Evolutionary conservation across 2,329 filamentous ascomycete genomes (phyloP).

Genomic region (Talaromyces sp.): DNA sequence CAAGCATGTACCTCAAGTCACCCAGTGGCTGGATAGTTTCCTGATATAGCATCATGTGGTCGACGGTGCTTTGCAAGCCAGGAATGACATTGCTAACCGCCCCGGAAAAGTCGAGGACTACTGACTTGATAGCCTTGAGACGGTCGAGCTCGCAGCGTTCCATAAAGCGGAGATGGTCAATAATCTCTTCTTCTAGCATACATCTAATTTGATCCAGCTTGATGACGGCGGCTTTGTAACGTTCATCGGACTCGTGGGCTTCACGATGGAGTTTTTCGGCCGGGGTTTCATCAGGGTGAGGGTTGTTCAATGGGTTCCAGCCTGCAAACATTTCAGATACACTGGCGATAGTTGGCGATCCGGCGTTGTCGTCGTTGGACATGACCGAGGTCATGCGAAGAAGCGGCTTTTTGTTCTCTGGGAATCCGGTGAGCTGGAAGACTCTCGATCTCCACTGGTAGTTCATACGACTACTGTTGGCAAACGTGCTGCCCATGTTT

Average conservation of each 20-base stretch:
- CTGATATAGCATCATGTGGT: conserved; percentile 98
- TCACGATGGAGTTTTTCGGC: conserved; percentile 82
- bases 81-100: conserved; percentile 98
- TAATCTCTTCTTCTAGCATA: conserved; percentile 91
- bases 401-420: conserved; percentile 75
- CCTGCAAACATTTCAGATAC: conserved; percentile 85
- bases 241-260: conserved; percentile 83
- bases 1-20: conserved; percentile 87
- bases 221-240: conserved; percentile 81
- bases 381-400: conserved; percentile 71
- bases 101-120: conserved; percentile 94
- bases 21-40: conserved; percentile 93
- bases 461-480: conserved; percentile 94
- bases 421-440: conserved; percentile 81
- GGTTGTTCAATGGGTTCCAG: conserved; percentile 90
- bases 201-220: conserved; percentile 88
- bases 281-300: conserved; percentile 89
- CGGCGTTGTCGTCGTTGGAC: conserved; percentile 56
- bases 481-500: conserved; percentile 91
- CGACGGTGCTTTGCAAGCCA: conserved; percentile 88
- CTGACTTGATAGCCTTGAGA: conserved; percentile 95
- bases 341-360: conserved; percentile 75
- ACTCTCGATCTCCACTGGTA: conserved; percentile 96
- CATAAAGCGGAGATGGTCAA: conserved; percentile 88
- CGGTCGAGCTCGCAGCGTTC: conserved; percentile 95